Evolutionary conservation across 2,329 filamentous ascomycete genomes (phyloP).

Genomic region (Ophiocordyceps robertsii): DNA sequence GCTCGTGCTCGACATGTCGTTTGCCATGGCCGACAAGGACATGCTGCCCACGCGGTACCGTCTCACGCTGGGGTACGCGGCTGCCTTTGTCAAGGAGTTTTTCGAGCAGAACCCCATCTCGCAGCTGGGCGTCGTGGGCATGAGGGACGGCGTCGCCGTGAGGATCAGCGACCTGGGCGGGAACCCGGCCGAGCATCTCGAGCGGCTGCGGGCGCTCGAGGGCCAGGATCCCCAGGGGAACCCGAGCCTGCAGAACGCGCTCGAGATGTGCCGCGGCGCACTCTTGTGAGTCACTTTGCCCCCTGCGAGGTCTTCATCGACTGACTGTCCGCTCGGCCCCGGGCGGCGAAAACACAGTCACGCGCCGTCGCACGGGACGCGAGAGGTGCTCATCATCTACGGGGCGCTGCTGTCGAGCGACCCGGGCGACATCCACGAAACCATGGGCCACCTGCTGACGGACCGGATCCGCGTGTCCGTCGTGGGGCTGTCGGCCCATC

Average conservation of each 20-base stretch:
- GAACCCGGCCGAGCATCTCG: conserved; percentile 79
- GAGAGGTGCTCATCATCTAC: conserved; percentile 85
- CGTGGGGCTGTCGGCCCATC: conserved; percentile 80
- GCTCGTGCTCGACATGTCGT: conserved; percentile 80
- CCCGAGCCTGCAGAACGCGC: conserved; percentile 79
- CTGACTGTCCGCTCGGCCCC: not conserved
- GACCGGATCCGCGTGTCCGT: conserved; percentile 82
- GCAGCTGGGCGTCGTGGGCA: conserved; percentile 82
- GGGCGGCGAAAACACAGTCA: conserved; percentile 38
- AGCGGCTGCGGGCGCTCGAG: conserved; percentile 55
- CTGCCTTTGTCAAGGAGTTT: conserved; percentile 83
- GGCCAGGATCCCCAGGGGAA: conserved; percentile 57
- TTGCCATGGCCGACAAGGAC: conserved; percentile 92
- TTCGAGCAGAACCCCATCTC: conserved; percentile 99
- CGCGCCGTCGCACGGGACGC: conserved; percentile 81
- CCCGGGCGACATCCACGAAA: conserved; percentile 89
- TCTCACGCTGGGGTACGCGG: conserved; percentile 67
- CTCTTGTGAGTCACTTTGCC: conserved; percentile 48
- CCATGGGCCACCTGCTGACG: conserved; percentile 61
- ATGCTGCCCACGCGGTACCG: conserved; percentile 78
- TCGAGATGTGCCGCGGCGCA: conserved; percentile 87
- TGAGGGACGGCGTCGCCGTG: conserved; percentile 82
- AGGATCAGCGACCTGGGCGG: conserved; percentile 81
- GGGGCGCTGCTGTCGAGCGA: conserved; percentile 84
- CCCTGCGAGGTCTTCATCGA: not conserved